These are phyloP conservation scores for Circinella umbellata DNA, from an alignment of 371 early-diverging fungal species.

Conservation along the genomic window DNA sequence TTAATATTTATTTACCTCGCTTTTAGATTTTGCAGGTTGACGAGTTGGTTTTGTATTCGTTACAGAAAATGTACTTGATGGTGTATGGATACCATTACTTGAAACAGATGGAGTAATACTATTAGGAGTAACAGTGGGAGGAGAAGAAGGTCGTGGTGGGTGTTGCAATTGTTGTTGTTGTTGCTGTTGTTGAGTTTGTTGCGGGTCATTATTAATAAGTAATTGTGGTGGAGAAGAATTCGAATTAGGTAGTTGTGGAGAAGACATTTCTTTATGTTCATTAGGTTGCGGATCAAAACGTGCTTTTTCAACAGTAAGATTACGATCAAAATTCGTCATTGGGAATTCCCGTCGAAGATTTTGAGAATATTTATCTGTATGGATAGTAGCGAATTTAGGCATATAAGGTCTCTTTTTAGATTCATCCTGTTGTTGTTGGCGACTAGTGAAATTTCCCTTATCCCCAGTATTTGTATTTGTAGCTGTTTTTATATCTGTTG, in stretches of 20 bases:
- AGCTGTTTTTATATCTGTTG: background rate
- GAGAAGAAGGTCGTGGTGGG: conserved; percentile 15
- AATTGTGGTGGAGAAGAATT: conserved; percentile 18
- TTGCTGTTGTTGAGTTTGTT: conserved; percentile 9
- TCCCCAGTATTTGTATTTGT: background rate
- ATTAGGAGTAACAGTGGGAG: conserved; percentile 11
- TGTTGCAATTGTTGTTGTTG: background rate
- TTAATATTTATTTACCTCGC: conserved; percentile 17
- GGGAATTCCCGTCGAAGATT: conserved; percentile 32
- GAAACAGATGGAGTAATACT: conserved; percentile 26
- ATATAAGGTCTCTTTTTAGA: conserved; percentile 15
- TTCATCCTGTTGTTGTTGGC: conserved; percentile 4
- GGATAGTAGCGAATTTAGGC: conserved; percentile 33
- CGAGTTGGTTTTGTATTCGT: conserved; percentile 15
- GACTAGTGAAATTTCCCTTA: background rate
- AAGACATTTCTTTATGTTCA: conserved; percentile 12
- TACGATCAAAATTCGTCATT: conserved; percentile 36
- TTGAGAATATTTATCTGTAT: conserved; percentile 34
- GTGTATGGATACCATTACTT: conserved; percentile 20
- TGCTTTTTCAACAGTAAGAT: conserved; percentile 47
- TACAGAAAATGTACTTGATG: conserved; percentile 26
- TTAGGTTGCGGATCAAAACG: conserved; percentile 34
- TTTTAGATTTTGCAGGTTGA: conserved; percentile 17
- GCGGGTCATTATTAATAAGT: background rate
- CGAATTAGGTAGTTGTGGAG: background rate